Evolutionary conservation across 2,329 filamentous ascomycete genomes (phyloP), one percentile per base, ranked within the genome.

Genomic region (Plenodomus biglobosus): DNA sequence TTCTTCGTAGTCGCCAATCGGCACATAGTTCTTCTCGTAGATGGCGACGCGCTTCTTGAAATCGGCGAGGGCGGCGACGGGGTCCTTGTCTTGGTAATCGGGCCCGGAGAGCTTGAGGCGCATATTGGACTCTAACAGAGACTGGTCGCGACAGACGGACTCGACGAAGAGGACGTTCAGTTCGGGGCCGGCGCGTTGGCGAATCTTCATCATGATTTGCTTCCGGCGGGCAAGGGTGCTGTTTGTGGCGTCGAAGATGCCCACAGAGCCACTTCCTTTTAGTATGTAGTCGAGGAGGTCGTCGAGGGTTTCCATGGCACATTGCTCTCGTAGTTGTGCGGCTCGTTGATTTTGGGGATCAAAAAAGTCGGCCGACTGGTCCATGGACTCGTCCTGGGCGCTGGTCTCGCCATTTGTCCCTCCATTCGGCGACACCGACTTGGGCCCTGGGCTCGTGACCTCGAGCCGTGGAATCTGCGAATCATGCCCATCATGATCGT

Each of bases 191-290:
- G 95, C 92, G 43, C 89, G 83, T 43, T 85, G 77, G 62, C 89
- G 88, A 64, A 97, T 90, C 58, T 85, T 87, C 52, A 92, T 83
- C 63, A 95, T 90, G 46, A 99, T 82, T 20, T 88, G 81, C 72
- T 92, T 86, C 41, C 94, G 84, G 32, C 94, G 86, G 55, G 90
- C 83, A 41, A 95, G 80, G 0, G 94, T 99, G 75, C 92, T 96
- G 76, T 99, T 99, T 7, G 94, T 99, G 7, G 94, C 94, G 73
- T 99, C 94, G 11, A 99, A 83, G 55, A 99, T 97, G 32, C 94
- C 94, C 8, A 97, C 90, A 22, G 91, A 89, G 39, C 94, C 94
- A 21, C 87, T 90, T 44, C 85, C 80, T 19, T 85, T 79, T 27
- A 97, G 78, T 10, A 99, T 85, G 70, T 95, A 99, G 61, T 96